Base-by-base conservation (phyloP, 78 protist species). In the Dictyostelium capitatum region DNA sequence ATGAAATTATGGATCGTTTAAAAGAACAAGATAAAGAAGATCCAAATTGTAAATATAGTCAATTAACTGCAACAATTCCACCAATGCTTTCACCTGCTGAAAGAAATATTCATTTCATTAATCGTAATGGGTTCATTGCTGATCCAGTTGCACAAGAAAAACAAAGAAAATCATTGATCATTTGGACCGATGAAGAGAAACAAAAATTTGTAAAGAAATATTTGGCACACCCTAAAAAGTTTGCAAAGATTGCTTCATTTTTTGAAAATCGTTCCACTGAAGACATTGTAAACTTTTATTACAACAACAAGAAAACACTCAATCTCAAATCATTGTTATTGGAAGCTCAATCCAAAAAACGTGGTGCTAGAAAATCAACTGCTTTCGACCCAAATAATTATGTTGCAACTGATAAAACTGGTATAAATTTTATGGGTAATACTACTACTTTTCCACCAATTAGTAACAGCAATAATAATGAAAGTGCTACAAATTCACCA, bases 101-200 rank as follows among this genome's bases (percentile, higher is more conserved):
- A 53, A 69, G 91, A 56, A 41, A 69, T 19, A 43, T 83, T 15
- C 80, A 83, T 11, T 90, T 50, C 23, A 80, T 67, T 23, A 77
- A 90, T 59, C 51, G 20, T 28, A 90, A 90, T 74, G 95, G 95
- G n/a, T 37, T 79, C 5, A 57, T 90, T 3, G 84, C 25, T 11
- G 95, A 90, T 59, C 95, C 95, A 20, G 19, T 90, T 9, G 48
- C 69, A 2, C 28, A 23, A 23, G 95, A 90, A 19, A 90, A 82
- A 51, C 89, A 90, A 50, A 56, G 95, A 47, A 90, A 80, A 48
- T 41, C 95, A 4, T 23, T 90, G 11, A 30, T 72, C 50, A 32
- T 30, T 51, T 90, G 95, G 95, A 80, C 73, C 3, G 95, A 90
- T 5, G 95, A 90, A 37, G 95, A 90, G 69, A 90, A 62, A 59